Evolutionary conservation across 169 alveolate genomes (phyloP), one percentile per base, ranked within the genome.

Genomic region (Plasmodium blacklocki): DNA sequence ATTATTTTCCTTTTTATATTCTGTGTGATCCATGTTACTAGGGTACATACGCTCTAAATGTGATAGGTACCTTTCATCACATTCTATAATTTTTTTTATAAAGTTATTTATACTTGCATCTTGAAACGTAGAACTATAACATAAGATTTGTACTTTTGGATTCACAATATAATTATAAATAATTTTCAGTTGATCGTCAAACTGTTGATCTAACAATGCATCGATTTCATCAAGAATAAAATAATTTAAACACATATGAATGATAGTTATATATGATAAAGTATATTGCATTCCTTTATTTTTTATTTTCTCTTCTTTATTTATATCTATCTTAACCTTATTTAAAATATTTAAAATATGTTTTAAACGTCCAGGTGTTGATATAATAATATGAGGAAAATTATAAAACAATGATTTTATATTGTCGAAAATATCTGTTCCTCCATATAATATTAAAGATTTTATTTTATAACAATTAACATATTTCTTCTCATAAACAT

Each of bases 341-440:
- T 32, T 54, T 9, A 80, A 49, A 18, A 80, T 67, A 6, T 19
- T 50, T n/a, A 80, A 18, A 67, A 80, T 50, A 49, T 80, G 90
- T 26, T 80, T 80, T 49, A 80, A 19, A n/a, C 90, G 12, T 15
- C 90, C 90, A n/a, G 90, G 90, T 19, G 90, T 80, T 1, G 83
- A 80, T 45, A 80, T 80, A 14, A 80, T 26, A 21, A 80, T 72
- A 21, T 80, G 39, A 4, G 90, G 90, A 7, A 66, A 49, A 4
- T 2, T 52, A 19, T 15, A 1, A 80, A 80, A 80, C n/a, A 80
- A 0, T 9, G 32, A 26, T 18, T 15, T 32, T 19, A 80, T 7
- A 52, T 67, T 67, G 0, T 80, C 90, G 4, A n/a, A 19, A 12
- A 80, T 80, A 23, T 80, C 72, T 8, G 80, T 80, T 2, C 90